Evolutionary conservation across 768 basidiomycete genomes (phyloP).

Genomic region (Phanerochaete sordida): DNA sequence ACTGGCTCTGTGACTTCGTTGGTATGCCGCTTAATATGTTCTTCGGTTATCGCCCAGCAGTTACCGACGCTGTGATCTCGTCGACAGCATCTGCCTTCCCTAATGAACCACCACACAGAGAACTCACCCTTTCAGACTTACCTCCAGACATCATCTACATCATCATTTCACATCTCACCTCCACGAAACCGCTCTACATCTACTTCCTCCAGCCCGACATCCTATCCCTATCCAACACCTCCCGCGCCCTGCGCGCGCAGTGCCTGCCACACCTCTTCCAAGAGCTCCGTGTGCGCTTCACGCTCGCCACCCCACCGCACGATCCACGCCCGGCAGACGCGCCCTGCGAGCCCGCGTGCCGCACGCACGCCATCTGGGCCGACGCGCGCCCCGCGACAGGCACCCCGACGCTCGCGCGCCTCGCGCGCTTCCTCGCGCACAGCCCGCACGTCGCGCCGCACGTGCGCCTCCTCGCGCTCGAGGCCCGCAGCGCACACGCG

Average conservation of each 20-base stretch:
- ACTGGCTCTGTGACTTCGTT: too few relatives aligned
- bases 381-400: background rate
- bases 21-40: too few relatives aligned
- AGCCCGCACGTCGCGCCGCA: background rate
- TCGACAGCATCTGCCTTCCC: too few relatives aligned
- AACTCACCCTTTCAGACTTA: background rate
- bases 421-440: background rate
- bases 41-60: too few relatives aligned
- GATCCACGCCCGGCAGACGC: too few relatives aligned
- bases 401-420: background rate
- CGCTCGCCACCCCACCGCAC: too few relatives aligned
- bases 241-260: background rate
- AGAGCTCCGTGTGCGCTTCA: background rate
- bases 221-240: background rate
- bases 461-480: background rate
- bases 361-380: too few relatives aligned
- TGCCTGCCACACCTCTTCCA: background rate
- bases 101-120: too few relatives aligned
- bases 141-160: background rate
- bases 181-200: background rate
- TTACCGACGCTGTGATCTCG: too few relatives aligned
- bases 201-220: background rate
- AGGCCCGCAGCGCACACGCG: too few relatives aligned
- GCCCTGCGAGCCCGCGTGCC: too few relatives aligned
- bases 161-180: background rate